These are phyloP conservation scores for Oryza brachyantha DNA, from an alignment of 176 grass and related monocot species.

Conservation along the genomic window DNA sequence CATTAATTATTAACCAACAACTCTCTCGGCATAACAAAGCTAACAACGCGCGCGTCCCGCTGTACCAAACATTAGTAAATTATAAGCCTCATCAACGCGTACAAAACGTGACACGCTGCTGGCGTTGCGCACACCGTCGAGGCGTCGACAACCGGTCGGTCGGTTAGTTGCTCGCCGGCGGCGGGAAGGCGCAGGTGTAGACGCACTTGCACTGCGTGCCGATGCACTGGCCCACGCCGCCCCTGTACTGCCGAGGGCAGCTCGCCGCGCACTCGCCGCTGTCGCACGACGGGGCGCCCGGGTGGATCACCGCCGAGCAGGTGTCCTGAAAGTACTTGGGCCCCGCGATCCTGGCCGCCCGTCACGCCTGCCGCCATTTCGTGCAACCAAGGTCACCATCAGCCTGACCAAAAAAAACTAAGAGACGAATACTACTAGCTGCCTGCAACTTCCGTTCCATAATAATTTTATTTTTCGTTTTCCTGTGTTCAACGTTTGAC, in stretches of 20 bases:
- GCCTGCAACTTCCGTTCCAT: no score
- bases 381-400: neutral
- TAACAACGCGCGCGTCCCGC: neutral
- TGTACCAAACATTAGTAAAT: no score
- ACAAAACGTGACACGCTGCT: neutral
- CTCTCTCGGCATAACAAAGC: no score
- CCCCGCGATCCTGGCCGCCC: no score
- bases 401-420: neutral
- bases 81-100: no score
- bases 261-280: neutral
- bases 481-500: no score
- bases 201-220: neutral
- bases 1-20: no score
- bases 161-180: neutral
- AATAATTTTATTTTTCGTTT: no score
- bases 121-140: neutral
- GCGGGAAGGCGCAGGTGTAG: neutral
- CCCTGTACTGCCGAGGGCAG: neutral
- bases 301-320: neutral
- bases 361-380: neutral
- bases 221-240: constrained; percentile 8
- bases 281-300: neutral
- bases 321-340: no score
- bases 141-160: no score
- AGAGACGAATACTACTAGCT: neutral